Base-by-base conservation (phyloP, 2,329 filamentous ascomycete genomes). In the Pseudogymnoascus sp. region DNA sequence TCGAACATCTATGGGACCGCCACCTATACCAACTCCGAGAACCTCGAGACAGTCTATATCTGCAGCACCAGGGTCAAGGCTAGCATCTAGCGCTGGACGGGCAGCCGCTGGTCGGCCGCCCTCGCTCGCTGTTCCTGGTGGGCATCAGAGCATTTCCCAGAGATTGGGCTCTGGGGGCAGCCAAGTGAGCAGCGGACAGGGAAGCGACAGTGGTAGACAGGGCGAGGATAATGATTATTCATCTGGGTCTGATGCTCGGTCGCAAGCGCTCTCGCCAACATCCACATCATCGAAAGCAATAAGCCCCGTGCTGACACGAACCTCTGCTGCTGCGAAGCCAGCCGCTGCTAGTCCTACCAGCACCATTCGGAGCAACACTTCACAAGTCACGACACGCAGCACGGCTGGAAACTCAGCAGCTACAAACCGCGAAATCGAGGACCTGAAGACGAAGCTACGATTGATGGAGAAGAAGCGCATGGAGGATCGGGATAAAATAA, bases 401-500 rank as follows among this genome's bases (percentile, higher is more conserved):
- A 64, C 67, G 6, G 69, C 65, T 19, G 63, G 37, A 31, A 73
- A 66, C 36, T 70, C 72, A 51, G 71, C 71, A 31, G 70, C 71
- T 2, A 61, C 34, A 11, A 71, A 68, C 62, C 67, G 88, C 67
- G 90, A 96, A 71, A 85, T 93, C 19, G 93, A 97, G 69, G 91
- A 96, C 68, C 79, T 97, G 14, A 92, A 96, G 73, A 88, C 91
- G 0, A 97, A 96, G 74, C 79, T 98, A 1, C 87, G 89, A 63
- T 82, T 97, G 3, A 80, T 98, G 70, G 93, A 99, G 74, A 90
- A 93, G 70, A 96, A 96, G 75, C 82, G 92, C 64, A 73, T 83
- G 11, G 93, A 98, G 67, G 92, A 96, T 71, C 85, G 92, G 19
- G 93, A 97, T 70, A 90, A 91, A 73, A 76, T 96, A 62, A 92